Base-by-base conservation (phyloP, 371 early-diverging fungal species). In the Actinomortierella ambigua region DNA sequence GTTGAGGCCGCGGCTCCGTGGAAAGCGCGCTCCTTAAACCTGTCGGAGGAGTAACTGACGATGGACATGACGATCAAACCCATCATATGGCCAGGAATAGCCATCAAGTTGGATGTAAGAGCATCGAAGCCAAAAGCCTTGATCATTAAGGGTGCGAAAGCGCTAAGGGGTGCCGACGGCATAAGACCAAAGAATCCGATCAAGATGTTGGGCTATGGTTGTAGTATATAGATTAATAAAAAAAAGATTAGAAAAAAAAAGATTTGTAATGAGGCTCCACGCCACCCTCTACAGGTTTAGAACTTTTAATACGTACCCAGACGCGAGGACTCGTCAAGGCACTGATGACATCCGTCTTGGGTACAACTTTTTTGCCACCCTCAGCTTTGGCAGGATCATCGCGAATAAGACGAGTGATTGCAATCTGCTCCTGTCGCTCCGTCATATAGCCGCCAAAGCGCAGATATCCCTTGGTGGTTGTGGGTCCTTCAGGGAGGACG, bases 101-200 rank as follows among this genome's bases (percentile, higher is more conserved):
- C 81, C 57, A 87, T 57, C 20, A 83, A 60, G 58, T 87, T 87
- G 24, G 82, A 69, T 3, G 69, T 73, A 43, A 80, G 67, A 2
- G 75, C 70, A 27, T 79, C 58, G 51, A 83, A 85, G 0, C 85
- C 84, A 50, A 66, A 66, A 0, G 60, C 65, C 53, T 76, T 76
- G 63, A 87, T 81, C 26, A 83, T 82, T 57, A 75, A 57, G 1
- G 87, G 87, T 8, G 83, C 68, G 65, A 84, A 80, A 3, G 53
- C 63, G 1, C 65, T 62, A 34, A 82, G 66, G 0, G 85, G 84
- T 2, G 81, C 62, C n/a, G 59, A 46, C 3, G 79, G 68, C 63
- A 83, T 59, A 42, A 79, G 53, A 4, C 79, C 80, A 57, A 70
- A 55, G 59, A 80, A 68, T 26, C 77, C 75, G 27, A 78, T 68